phyloP scores from a whole-genome alignment of 176 grass and related monocot genomes.

The Rhynchospora pubera region DNA sequence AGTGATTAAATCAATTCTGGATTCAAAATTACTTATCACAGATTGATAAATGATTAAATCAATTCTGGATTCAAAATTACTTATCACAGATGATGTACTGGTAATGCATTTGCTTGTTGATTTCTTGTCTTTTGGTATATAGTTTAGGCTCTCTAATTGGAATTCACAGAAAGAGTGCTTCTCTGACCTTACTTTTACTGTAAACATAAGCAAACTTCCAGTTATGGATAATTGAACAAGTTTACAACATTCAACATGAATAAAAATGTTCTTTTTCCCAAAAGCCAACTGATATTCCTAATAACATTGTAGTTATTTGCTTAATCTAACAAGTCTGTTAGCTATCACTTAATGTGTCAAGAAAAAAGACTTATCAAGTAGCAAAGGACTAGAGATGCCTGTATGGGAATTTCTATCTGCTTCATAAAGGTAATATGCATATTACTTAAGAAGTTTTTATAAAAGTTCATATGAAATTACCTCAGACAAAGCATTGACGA shows the following conservation, averaged over 20 bases:
- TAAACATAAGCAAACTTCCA: too few relatives aligned
- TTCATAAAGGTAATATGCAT: not conserved
- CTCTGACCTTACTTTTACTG: not conserved
- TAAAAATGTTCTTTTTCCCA: not conserved
- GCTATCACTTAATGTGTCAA: not conserved
- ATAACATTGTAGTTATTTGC: not conserved
- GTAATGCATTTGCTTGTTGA: not conserved
- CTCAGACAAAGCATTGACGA: slow-evolving; percentile 99
- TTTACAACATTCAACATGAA: not conserved
- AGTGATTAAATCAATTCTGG: too few relatives aligned
- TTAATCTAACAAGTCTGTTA: not conserved
- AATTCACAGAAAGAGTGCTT: not conserved
- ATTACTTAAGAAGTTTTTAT: not conserved
- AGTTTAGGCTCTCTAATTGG: not conserved
- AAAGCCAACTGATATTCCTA: not conserved
- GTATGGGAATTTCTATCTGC: not conserved
- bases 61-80: too few relatives aligned
- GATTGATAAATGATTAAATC: too few relatives aligned
- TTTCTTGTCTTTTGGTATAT: not conserved
- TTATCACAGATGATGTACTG: not conserved
- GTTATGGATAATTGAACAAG: too few relatives aligned
- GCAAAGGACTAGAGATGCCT: not conserved
- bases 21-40: not conserved
- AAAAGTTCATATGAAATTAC: slow-evolving; percentile 32
- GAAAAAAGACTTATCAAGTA: not conserved